phyloP scores from a whole-genome alignment of 768 basidiomycete genomes.

The Podaxis sp. region DNA sequence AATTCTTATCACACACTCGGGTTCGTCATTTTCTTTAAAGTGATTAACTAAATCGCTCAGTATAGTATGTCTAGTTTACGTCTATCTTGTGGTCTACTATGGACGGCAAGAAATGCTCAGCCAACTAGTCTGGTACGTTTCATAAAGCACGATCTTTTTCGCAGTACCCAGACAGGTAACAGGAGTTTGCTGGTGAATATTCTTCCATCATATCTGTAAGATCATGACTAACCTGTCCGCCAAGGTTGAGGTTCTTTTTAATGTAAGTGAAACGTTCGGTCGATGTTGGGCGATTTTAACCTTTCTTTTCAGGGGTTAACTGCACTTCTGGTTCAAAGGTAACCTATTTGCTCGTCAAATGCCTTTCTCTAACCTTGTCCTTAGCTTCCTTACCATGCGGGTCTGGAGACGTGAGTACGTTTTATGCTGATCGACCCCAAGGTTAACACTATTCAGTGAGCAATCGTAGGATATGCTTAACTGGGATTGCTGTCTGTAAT shows the following conservation, averaged over 20 bases:
- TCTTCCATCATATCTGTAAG: not conserved
- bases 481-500: constrained; percentile 32
- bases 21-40: constrained; percentile 26
- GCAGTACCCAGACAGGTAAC: not conserved
- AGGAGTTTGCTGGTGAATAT: constrained; percentile 38
- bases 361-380: not conserved
- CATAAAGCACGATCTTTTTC: not conserved
- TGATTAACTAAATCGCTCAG: not conserved
- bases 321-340: constrained; percentile 50
- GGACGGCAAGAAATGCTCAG: constrained; percentile 27
- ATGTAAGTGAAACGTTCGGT: constrained; percentile 28
- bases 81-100: constrained; percentile 46
- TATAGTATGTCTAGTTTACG: constrained; percentile 38
- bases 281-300: not conserved
- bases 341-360: not conserved
- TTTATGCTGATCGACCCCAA: not conserved
- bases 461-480: constrained; percentile 36
- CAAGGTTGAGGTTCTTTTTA: constrained; percentile 51
- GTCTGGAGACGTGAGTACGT: constrained; percentile 43
- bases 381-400: constrained; percentile 44
- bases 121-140: constrained; percentile 41
- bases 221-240: not conserved
- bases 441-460: constrained; percentile 36
- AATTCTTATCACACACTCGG: constrained; percentile 49
- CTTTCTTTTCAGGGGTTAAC: constrained; percentile 37